Conservation (phyloP, 257 asterid species). For the Parsonsia alboflavescens region DNA sequence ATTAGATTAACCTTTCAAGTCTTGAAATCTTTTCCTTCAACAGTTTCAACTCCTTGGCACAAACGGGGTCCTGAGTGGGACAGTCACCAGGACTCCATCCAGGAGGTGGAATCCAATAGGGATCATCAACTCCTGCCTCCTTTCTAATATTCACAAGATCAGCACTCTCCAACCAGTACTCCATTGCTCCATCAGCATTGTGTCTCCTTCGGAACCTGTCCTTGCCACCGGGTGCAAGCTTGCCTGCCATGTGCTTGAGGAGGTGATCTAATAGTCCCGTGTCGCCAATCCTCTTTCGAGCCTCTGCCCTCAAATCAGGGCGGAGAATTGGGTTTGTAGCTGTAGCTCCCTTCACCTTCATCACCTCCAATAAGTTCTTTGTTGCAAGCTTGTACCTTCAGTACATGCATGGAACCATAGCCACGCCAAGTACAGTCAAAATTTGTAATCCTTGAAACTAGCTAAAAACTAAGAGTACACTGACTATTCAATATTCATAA, state of each 20-base stretch:
- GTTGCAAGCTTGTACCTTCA: slow-evolving; percentile 83
- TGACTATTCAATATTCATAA: background rate
- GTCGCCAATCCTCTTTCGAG: slow-evolving; percentile 86
- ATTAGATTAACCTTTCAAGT: slow-evolving; percentile 51
- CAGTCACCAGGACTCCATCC: slow-evolving; percentile 95
- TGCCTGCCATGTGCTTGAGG: slow-evolving; percentile 94
- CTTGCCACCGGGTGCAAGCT: slow-evolving; percentile 71
- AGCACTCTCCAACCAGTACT: slow-evolving; percentile 95
- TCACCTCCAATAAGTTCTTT: slow-evolving; percentile 66
- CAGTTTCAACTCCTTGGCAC: slow-evolving; percentile 62
- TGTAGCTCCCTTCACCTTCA: slow-evolving; percentile 69
- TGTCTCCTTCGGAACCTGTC: slow-evolving; percentile 78
- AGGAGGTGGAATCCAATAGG: slow-evolving; percentile 94
- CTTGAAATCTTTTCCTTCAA: slow-evolving; percentile 48
- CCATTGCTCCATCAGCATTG: slow-evolving; percentile 96
- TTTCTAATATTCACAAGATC: slow-evolving; percentile 62
- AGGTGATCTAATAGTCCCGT: slow-evolving; percentile 91
- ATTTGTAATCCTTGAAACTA: background rate
- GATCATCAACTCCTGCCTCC: slow-evolving; percentile 80
- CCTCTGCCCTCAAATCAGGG: slow-evolving; percentile 85
- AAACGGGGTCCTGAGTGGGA: slow-evolving; percentile 82
- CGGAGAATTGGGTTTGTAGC: slow-evolving; percentile 64
- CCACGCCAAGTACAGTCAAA: background rate
- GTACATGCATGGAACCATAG: background rate
- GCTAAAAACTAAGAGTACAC: background rate